Evolutionary conservation across 768 basidiomycete genomes (phyloP).

Genomic region (Leucocoprinus birnbaumii): DNA sequence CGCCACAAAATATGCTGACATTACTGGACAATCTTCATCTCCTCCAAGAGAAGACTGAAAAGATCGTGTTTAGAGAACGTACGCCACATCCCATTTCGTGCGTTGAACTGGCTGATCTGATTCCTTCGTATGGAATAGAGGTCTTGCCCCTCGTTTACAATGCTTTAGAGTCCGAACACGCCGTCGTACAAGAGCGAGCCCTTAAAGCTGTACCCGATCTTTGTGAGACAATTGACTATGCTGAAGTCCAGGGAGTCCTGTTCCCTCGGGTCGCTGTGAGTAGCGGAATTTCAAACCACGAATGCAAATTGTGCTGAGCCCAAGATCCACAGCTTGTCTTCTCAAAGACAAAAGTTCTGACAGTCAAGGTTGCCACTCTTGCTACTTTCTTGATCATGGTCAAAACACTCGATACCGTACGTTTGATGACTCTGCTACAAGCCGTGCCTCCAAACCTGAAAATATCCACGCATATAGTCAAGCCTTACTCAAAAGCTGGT

Average conservation of each 20-base stretch:
- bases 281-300: neutral
- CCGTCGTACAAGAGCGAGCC: constrained; percentile 87
- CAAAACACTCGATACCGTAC: constrained; percentile 83
- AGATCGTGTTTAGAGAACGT: constrained; percentile 87
- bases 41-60: constrained; percentile 88
- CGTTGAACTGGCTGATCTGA: neutral
- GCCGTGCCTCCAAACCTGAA: neutral
- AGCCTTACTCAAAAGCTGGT: constrained; percentile 95
- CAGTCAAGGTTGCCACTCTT: constrained; percentile 89
- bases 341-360: constrained; percentile 84
- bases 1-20: constrained; percentile 96
- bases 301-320: neutral
- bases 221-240: constrained; percentile 93
- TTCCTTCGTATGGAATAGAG: constrained; percentile 47
- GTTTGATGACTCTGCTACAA: constrained; percentile 2
- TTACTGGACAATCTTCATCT: constrained; percentile 85
- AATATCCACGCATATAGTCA: constrained; percentile 35
- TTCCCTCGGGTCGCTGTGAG: constrained; percentile 90
- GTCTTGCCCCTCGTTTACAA: constrained; percentile 96
- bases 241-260: constrained; percentile 86
- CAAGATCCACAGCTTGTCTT: constrained; percentile 69
- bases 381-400: constrained; percentile 85
- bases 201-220: constrained; percentile 80
- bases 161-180: constrained; percentile 94
- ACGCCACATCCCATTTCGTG: constrained; percentile 26